These are phyloP conservation scores for Crithidia expoeki DNA, from an alignment of 208 protist species.

Conservation along the genomic window DNA sequence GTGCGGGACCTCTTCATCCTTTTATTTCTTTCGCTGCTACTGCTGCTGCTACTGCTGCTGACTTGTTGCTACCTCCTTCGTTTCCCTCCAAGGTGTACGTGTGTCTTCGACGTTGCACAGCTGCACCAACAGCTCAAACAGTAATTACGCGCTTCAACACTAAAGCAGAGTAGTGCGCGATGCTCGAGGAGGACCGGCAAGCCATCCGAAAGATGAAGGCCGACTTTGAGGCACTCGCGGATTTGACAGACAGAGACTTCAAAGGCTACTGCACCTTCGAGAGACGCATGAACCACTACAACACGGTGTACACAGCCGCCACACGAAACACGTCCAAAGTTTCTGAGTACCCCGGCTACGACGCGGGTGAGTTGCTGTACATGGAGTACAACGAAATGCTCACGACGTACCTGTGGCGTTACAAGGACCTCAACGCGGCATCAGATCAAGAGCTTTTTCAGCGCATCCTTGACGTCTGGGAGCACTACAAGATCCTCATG, in stretches of 20 bases:
- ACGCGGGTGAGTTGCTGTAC: conserved; percentile 80
- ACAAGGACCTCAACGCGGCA: conserved; percentile 47
- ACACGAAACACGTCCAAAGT: conserved; percentile 66
- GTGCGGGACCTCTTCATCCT: no score
- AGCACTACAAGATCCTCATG: conserved; percentile 85
- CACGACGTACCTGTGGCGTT: conserved; percentile 77
- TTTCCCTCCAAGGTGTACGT: not conserved
- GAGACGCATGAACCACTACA: conserved; percentile 85
- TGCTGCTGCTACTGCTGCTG: no score
- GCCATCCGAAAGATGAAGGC: conserved; percentile 84
- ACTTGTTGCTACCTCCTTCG: not conserved
- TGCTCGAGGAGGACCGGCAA: conserved; percentile 83
- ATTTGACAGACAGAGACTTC: conserved; percentile 68
- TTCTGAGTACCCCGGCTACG: conserved; percentile 59
- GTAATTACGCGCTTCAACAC: no score
- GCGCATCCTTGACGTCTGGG: conserved; percentile 72
- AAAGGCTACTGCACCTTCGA: conserved; percentile 62
- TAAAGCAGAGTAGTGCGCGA: conserved; percentile 15
- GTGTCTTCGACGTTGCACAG: not conserved
- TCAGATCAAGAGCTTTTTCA: conserved; percentile 69
- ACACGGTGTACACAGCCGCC: conserved; percentile 81
- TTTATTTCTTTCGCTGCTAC: no score
- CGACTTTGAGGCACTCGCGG: conserved; percentile 84
- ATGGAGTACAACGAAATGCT: conserved; percentile 93
- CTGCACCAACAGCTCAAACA: no score